Percentiles rank a stretch among this genome's conserved stretches.
Evolutionary conservation across 2,329 filamentous ascomycete species (phyloP).

Genomic region (Colletotrichum sp.): DNA sequence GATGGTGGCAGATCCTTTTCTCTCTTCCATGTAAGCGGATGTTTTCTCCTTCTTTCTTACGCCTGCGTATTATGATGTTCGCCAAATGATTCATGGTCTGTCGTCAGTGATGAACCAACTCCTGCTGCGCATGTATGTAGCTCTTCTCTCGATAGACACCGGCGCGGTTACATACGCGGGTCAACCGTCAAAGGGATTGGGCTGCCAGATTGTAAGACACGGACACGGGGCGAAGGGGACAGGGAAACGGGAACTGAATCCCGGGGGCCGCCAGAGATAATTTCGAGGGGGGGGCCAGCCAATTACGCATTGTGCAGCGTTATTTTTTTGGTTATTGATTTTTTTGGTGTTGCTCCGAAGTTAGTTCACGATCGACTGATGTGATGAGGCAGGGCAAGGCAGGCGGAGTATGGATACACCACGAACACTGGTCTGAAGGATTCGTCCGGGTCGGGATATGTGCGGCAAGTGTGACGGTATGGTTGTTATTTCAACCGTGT

Average conservation of each 20-base stretch:
- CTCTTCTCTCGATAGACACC: not conserved
- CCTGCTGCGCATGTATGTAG: not conserved
- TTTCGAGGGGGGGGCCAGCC: not conserved
- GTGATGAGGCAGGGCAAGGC: not conserved
- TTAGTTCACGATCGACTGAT: not conserved
- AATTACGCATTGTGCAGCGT: not conserved
- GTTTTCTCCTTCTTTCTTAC: not conserved
- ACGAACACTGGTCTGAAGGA: not conserved
- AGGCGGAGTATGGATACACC: not conserved
- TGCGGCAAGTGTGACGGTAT: not conserved
- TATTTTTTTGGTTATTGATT: not conserved
- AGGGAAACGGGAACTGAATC: not conserved
- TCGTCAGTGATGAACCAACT: not conserved
- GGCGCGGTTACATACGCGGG: not conserved
- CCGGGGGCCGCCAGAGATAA: not conserved
- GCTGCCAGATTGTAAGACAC: not conserved
- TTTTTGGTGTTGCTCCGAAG: not conserved
- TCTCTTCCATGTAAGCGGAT: not conserved
- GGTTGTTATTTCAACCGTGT: not conserved
- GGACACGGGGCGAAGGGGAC: not conserved
- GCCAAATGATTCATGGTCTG: not conserved
- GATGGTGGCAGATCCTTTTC: conserved; percentile 11
- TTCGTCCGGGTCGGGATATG: not conserved
- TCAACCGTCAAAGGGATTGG: not conserved
- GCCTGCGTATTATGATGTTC: conserved; percentile 1